These are phyloP conservation scores for Sclerospora graminicola DNA, from an alignment of 352 stramenopile genomes.

Conservation along the genomic window DNA sequence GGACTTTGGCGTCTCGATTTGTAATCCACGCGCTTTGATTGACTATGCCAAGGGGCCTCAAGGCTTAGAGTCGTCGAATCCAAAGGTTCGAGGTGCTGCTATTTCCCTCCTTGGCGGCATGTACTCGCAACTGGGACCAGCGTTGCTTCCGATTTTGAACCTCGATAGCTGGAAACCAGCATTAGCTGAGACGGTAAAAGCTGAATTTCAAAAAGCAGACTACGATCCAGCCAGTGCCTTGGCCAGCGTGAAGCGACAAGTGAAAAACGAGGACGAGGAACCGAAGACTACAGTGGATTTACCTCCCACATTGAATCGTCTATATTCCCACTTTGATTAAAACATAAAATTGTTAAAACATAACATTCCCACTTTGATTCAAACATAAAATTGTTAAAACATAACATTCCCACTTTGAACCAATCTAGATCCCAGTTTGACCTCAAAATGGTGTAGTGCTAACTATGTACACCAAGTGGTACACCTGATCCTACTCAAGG, in stretches of 20 bases:
- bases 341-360: too few species aligned
- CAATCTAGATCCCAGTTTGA: too few species aligned
- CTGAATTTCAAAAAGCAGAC: slow-evolving; percentile 74
- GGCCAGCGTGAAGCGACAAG: slow-evolving; percentile 47
- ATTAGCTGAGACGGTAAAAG: slow-evolving; percentile 59
- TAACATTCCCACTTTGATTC: too few species aligned
- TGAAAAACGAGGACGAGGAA: slow-evolving; percentile 67
- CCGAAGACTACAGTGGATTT: too few species aligned
- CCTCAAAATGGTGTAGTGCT: too few species aligned
- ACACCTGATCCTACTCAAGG: too few species aligned
- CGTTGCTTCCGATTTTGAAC: too few species aligned
- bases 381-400: too few species aligned
- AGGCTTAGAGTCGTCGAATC: slow-evolving; percentile 69
- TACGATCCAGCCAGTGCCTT: slow-evolving; percentile 55
- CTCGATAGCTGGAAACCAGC: slow-evolving; percentile 80
- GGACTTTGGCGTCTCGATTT: slow-evolving; percentile 67
- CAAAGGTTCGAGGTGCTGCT: slow-evolving; percentile 59
- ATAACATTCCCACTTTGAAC: too few species aligned
- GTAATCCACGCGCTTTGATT: slow-evolving; percentile 58
- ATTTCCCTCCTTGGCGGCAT: slow-evolving; percentile 63
- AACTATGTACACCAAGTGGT: too few species aligned
- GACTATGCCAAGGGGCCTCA: slow-evolving; percentile 66
- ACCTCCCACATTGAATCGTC: too few species aligned
- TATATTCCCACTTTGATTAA: too few species aligned
- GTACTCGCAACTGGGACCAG: slow-evolving; percentile 82